Evolutionary conservation across 2,329 filamentous ascomycete genomes (phyloP).

Genomic region (Penicillium hesseltinei): DNA sequence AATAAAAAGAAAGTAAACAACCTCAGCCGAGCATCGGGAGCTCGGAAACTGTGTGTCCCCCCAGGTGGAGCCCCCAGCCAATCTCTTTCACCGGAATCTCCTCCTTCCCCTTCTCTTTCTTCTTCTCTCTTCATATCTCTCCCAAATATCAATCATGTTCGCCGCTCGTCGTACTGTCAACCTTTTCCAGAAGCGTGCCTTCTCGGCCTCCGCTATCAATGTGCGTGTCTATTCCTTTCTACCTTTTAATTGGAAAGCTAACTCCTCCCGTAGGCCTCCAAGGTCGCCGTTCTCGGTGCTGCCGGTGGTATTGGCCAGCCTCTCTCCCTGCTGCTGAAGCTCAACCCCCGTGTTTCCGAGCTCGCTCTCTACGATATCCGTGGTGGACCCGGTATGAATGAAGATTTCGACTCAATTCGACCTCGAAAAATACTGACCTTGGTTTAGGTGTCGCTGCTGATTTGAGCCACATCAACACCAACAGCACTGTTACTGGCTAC

Average conservation of each 20-base stretch:
- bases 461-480: constrained; percentile 98
- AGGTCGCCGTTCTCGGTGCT: constrained; percentile 96
- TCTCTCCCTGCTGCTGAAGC: constrained; percentile 95
- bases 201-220: constrained; percentile 75
- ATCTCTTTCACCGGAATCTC: constrained; percentile 14
- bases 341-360: constrained; percentile 91
- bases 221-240: constrained; percentile 49
- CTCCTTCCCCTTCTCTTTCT: constrained; percentile 14
- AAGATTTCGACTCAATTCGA: background rate
- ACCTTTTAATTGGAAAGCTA: background rate
- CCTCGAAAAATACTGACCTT: constrained; percentile 8
- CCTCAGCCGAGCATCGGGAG: constrained; percentile 19
- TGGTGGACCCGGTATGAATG: constrained; percentile 76
- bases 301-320: constrained; percentile 98
- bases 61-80: constrained; percentile 4
- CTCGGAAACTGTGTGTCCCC: constrained; percentile 15
- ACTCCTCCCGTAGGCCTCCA: constrained; percentile 68
- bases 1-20: background rate
- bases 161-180: constrained; percentile 58
- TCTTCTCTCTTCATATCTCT: constrained; percentile 24
- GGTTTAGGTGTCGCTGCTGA: constrained; percentile 89
- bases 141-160: constrained; percentile 62
- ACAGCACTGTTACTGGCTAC: constrained; percentile 90
- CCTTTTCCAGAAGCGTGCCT: constrained; percentile 70
- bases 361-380: constrained; percentile 98